Percentiles rank a stretch among this genome's conserved stretches.
These are phyloP conservation scores for Lachnellula suecica DNA, from an alignment of 2,329 filamentous ascomycete genomes.

Conservation along the genomic window DNA sequence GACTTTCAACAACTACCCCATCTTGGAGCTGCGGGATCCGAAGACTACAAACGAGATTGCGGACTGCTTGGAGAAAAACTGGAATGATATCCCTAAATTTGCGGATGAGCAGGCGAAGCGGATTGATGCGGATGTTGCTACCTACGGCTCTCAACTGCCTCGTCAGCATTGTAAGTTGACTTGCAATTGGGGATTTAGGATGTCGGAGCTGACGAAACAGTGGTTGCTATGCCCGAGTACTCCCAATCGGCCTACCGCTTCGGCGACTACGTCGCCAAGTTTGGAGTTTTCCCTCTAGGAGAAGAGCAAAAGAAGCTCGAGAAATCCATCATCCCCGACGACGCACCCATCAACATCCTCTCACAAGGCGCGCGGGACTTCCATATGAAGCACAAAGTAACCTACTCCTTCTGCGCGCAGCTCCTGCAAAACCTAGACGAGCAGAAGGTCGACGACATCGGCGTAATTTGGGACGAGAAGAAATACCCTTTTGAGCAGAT, in stretches of 20 bases:
- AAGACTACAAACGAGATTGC: conserved; percentile 21
- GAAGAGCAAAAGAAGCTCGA: conserved; percentile 15
- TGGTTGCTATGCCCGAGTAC: conserved; percentile 20
- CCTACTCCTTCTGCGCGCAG: conserved; percentile 18
- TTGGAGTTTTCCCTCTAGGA: conserved; percentile 16
- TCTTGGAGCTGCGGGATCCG: conserved; percentile 15
- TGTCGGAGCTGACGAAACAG: conserved; percentile 1
- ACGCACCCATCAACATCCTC: conserved; percentile 18
- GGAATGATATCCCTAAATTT: conserved; percentile 19
- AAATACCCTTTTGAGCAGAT: conserved; percentile 19
- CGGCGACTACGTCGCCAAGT: conserved; percentile 19
- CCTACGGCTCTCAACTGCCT: conserved; percentile 7
- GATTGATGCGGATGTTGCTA: conserved; percentile 16
- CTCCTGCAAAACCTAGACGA: conserved; percentile 15
- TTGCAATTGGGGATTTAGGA: background rate
- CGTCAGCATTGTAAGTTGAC: conserved; percentile 10
- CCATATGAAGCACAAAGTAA: conserved; percentile 18
- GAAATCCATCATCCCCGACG: conserved; percentile 7
- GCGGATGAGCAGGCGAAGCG: conserved; percentile 14
- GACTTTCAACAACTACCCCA: conserved; percentile 19
- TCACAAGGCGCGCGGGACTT: conserved; percentile 13
- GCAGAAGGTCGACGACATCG: conserved; percentile 18
- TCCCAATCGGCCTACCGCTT: conserved; percentile 19
- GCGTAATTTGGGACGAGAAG: conserved; percentile 11
- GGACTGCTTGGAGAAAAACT: conserved; percentile 15